Conservation (phyloP, 768 basidiomycete species). For the Neoboletus magnificus region DNA sequence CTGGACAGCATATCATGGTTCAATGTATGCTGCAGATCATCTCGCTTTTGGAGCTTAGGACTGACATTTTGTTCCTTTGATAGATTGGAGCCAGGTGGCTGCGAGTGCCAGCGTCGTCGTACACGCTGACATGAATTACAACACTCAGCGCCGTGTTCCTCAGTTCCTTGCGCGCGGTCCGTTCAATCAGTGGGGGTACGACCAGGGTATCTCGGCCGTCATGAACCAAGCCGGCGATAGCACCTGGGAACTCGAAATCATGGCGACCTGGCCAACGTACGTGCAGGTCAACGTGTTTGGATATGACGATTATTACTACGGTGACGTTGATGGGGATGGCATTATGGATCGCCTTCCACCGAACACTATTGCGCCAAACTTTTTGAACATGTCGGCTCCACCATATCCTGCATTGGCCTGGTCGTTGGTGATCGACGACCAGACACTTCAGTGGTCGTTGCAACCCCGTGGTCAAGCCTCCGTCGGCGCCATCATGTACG, state of each 20-base stretch:
- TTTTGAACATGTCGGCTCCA: slow-evolving; percentile 87
- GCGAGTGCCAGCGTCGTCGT: slow-evolving; percentile 62
- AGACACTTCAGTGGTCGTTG: slow-evolving; percentile 71
- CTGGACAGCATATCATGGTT: slow-evolving; percentile 80
- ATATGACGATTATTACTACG: slow-evolving; percentile 91
- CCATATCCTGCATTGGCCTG: slow-evolving; percentile 86
- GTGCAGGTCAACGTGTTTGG: slow-evolving; percentile 89
- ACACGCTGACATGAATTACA: slow-evolving; percentile 72
- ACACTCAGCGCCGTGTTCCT: slow-evolving; percentile 69
- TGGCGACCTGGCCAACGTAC: slow-evolving; percentile 87
- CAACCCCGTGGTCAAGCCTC: slow-evolving; percentile 78
- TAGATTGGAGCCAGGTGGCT: slow-evolving; percentile 77
- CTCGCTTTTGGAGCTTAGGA: background rate
- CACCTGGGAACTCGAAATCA: slow-evolving; percentile 84
- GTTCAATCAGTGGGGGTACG: slow-evolving; percentile 92
- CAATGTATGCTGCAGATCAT: slow-evolving; percentile 58
- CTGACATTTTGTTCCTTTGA: slow-evolving; percentile 1
- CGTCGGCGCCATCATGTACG: slow-evolving; percentile 86
- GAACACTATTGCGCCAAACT: slow-evolving; percentile 81
- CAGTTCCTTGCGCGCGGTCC: slow-evolving; percentile 85
- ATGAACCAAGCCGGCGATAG: slow-evolving; percentile 66
- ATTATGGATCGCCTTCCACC: slow-evolving; percentile 89
- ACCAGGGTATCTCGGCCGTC: slow-evolving; percentile 68
- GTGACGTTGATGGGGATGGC: slow-evolving; percentile 84
- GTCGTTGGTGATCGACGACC: slow-evolving; percentile 78